Base-by-base conservation (phyloP, 208 protist genomes). In the Spongospora subterranea region DNA sequence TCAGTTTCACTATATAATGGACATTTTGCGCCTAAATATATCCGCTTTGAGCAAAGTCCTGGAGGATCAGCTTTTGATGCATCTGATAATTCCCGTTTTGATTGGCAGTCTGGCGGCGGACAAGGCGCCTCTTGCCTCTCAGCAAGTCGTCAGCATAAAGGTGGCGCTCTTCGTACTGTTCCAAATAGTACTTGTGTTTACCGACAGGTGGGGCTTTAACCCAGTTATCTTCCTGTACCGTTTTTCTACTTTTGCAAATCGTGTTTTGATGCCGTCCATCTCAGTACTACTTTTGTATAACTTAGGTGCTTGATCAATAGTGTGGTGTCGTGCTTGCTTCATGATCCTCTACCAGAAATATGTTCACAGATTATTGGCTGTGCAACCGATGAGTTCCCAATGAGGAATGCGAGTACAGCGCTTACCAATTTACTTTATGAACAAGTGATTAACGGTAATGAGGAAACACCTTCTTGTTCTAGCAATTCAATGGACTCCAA, bases 1-100 rank as follows among this genome's bases (percentile, higher is more conserved):
- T 92, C 91, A 95, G 0, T 92, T 96, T 13, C 94, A 95, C 45
- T 96, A 96, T 88, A 39, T 96, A 0, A 93, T 96, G 45, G 95
- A 96, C 93, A 95, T 96, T 35, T 93, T 95, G 88, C 88, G 92
- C 41, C 53, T 95, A 0, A 89, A 91, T 32, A 93, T 94, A 0
- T 53, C 89, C 1, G 0, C 20, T 24, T 24, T 96, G n/a, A 93
- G 89, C 91, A 53, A 91, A 46, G 64, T 91, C 32, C 82, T 95
- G 46, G 45, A 65, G 40, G 92, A 94, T 17, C 90, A 92, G 90
- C 88, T 92, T 0, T 45, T 92, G 32, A 43, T 88, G 32, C 82
- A 92, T 89, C 41, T 92, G 35, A 92, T 92, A 20, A 32, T 92
- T 46, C 90, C 90, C 1, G 90, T 92, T 13, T 45, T 92, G 20